Percentiles rank a stretch among this genome's conserved stretches.
Conservation (phyloP, 306 rosid genomes). For the Psophocarpus tetragonolobus region DNA sequence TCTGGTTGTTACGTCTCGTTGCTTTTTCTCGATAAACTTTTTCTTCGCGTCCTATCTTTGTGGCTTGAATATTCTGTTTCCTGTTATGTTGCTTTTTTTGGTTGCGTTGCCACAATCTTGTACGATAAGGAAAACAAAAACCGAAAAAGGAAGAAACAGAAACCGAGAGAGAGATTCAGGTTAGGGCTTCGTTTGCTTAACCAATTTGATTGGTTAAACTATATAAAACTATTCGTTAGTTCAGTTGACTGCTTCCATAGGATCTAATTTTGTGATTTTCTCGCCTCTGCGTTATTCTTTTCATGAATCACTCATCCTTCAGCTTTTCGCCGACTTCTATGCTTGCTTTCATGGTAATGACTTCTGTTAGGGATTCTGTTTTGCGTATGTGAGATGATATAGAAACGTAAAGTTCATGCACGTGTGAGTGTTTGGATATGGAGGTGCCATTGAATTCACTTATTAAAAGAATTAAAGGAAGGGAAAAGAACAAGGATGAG, state of each 20-base stretch:
- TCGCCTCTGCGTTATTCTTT: background rate
- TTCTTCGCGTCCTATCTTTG: background rate
- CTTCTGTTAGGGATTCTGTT: background rate
- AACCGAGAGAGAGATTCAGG: conserved; percentile 13
- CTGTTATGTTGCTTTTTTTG: background rate
- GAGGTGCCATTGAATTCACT: background rate
- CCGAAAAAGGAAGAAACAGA: too few species aligned
- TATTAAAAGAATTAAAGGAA: background rate
- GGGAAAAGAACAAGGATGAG: background rate
- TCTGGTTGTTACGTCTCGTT: background rate
- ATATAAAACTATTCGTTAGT: background rate
- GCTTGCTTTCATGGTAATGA: background rate
- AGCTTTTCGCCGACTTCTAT: background rate
- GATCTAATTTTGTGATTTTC: background rate
- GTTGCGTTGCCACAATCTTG: background rate
- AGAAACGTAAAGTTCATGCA: background rate
- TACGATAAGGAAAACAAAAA: background rate
- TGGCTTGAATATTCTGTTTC: conserved; percentile 24
- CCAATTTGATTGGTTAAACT: conserved; percentile 20
- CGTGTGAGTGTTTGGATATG: background rate
- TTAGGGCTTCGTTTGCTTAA: conserved; percentile 7
- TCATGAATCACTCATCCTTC: background rate
- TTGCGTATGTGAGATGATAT: background rate
- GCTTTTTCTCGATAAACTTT: background rate
- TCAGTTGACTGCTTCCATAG: background rate